Evolutionary conservation across 164 flowering plant species (phyloP).

Genomic region (Vitis labrusca): DNA sequence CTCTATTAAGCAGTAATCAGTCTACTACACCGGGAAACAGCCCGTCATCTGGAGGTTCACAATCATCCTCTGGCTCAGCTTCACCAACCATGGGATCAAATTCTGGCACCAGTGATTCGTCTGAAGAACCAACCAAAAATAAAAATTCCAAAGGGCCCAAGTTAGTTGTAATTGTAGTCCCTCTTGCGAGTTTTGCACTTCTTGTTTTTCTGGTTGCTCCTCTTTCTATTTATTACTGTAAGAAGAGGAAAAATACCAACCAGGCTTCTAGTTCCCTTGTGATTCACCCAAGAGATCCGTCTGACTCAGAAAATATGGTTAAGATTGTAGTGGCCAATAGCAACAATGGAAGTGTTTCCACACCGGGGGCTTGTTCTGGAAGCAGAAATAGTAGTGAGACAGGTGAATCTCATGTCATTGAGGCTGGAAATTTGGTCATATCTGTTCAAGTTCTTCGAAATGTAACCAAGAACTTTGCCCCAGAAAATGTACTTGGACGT

Average conservation of each 20-base stretch:
- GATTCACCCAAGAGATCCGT: constrained; percentile 66
- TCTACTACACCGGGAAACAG: constrained; percentile 18
- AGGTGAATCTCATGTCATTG: constrained; percentile 55
- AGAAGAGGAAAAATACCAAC: constrained; percentile 32
- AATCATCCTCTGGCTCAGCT: constrained; percentile 14
- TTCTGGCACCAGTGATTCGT: constrained; percentile 5
- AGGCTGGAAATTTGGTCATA: constrained; percentile 55
- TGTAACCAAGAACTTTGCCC: constrained; percentile 59
- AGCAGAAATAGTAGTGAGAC: constrained; percentile 38
- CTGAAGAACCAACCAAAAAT: constrained; percentile 10
- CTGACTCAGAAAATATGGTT: constrained; percentile 47
- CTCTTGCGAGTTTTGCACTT: constrained; percentile 40
- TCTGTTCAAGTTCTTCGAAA: constrained; percentile 65
- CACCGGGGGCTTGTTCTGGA: constrained; percentile 40
- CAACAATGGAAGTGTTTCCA: constrained; percentile 30
- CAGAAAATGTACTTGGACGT: constrained; percentile 67
- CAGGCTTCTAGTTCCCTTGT: constrained; percentile 47
- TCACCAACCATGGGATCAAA: constrained; percentile 17
- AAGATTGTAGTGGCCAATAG: constrained; percentile 53
- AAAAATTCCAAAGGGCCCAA: constrained; percentile 23
- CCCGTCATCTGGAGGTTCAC: constrained; percentile 21
- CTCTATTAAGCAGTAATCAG: constrained; percentile 25
- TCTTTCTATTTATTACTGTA: constrained; percentile 39
- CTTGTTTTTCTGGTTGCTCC: constrained; percentile 37
- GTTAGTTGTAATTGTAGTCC: constrained; percentile 42